Evolutionary conservation across 805 yeast genomes (phyloP).

Genomic region (Wickerhamiella australiensis): DNA sequence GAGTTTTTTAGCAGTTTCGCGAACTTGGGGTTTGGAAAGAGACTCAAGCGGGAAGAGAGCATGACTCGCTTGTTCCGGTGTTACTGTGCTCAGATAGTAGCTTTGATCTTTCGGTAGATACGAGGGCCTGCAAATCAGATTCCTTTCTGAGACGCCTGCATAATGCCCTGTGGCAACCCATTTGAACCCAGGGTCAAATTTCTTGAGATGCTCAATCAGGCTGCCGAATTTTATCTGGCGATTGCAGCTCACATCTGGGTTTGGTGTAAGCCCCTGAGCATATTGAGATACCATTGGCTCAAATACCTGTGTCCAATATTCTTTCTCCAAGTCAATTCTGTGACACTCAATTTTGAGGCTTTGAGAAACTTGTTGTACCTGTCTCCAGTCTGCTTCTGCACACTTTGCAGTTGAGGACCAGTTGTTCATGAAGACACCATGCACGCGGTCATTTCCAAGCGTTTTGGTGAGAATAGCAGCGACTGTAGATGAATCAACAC

Average conservation of each 20-base stretch:
- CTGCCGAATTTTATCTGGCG: conserved; percentile 76
- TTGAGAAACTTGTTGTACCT: conserved; percentile 53
- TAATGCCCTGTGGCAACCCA: conserved; percentile 74
- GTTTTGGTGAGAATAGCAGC: conserved; percentile 52
- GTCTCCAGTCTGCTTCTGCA: conserved; percentile 80
- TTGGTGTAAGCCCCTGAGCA: conserved; percentile 69
- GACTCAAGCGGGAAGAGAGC: conserved; percentile 75
- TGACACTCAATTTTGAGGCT: conserved; percentile 56
- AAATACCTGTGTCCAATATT: conserved; percentile 88
- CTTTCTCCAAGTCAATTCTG: conserved; percentile 72
- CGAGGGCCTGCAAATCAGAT: conserved; percentile 34
- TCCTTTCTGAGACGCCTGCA: conserved; percentile 26
- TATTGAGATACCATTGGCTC: conserved; percentile 79
- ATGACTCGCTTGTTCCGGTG: conserved; percentile 34
- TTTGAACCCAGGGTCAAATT: conserved; percentile 29
- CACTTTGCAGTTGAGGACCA: conserved; percentile 58
- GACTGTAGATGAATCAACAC: conserved; percentile 87
- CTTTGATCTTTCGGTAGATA: conserved; percentile 74
- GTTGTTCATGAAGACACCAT: conserved; percentile 87
- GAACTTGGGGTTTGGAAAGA: conserved; percentile 57
- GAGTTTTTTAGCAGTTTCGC: conserved; percentile 48
- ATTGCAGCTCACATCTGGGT: conserved; percentile 89
- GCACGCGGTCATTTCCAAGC: conserved; percentile 41
- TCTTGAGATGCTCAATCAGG: conserved; percentile 35
- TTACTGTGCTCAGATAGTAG: conserved; percentile 67